phyloP scores from a whole-genome alignment of 768 basidiomycete species.

The Imleria badia region DNA sequence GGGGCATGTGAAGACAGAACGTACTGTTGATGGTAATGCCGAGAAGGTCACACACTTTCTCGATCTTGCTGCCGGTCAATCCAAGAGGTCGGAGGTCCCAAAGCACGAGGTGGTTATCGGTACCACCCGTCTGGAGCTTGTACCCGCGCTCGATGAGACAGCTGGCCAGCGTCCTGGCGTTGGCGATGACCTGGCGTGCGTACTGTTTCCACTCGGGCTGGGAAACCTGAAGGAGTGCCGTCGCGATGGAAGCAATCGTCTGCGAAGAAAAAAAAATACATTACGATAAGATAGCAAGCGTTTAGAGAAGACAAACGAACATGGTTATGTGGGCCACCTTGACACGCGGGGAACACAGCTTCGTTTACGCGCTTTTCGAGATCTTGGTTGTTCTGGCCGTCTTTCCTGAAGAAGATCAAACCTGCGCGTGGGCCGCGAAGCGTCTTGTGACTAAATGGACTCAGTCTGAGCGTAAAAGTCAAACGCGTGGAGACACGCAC shows the following conservation, averaged over 20 bases:
- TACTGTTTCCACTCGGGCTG: constrained; percentile 89
- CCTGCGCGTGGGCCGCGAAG: constrained; percentile 98
- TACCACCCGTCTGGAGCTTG: constrained; percentile 95
- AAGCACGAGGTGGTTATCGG: constrained; percentile 96
- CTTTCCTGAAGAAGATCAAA: constrained; percentile 97
- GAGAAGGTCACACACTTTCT: constrained; percentile 96
- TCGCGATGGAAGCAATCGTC: constrained; percentile 96
- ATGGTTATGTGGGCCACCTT: constrained; percentile 99
- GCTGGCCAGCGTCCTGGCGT: constrained; percentile 75
- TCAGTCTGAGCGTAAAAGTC: not conserved
- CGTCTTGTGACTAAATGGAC: constrained; percentile 79
- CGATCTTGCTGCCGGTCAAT: constrained; percentile 96
- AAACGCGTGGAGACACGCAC: constrained; percentile 39
- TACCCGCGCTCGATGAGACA: constrained; percentile 79
- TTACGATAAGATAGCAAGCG: not conserved
- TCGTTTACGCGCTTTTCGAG: constrained; percentile 97
- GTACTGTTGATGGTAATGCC: constrained; percentile 95
- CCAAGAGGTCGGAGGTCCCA: constrained; percentile 97
- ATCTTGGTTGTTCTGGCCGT: constrained; percentile 75
- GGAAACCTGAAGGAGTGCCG: constrained; percentile 86
- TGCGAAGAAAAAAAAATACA: constrained; percentile 26
- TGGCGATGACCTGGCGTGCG: constrained; percentile 91
- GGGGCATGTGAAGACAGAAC: constrained; percentile 25
- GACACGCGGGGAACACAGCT: constrained; percentile 99
- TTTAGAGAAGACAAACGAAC: constrained; percentile 40